These are phyloP conservation scores for Metschnikowia corniflorae DNA, from an alignment of 805 yeast species.

Conservation along the genomic window DNA sequence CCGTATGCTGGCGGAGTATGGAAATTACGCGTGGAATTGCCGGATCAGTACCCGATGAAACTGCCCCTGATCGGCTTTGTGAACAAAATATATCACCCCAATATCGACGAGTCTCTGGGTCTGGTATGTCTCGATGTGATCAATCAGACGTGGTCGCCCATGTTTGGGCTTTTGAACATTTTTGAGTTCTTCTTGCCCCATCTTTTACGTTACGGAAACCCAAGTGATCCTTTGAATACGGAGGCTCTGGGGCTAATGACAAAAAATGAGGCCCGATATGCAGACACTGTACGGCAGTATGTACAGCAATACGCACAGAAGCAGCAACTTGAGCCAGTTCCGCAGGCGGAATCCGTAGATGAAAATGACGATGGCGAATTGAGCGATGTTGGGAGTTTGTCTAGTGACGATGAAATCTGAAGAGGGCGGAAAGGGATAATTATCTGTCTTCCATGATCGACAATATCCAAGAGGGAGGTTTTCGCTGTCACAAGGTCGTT, in stretches of 20 bases:
- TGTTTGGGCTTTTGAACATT: conserved; percentile 88
- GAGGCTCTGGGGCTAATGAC: conserved; percentile 81
- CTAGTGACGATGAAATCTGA: conserved; percentile 41
- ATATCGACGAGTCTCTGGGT: conserved; percentile 87
- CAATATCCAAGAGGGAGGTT: too few species aligned
- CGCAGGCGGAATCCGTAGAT: conserved; percentile 26
- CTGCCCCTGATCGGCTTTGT: conserved; percentile 94
- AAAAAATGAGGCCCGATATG: conserved; percentile 63
- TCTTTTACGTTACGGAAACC: conserved; percentile 84
- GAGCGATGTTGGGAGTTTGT: conserved; percentile 48
- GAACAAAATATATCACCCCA: conserved; percentile 91
- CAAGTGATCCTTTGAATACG: conserved; percentile 88
- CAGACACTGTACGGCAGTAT: conserved; percentile 65
- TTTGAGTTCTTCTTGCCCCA: conserved; percentile 94
- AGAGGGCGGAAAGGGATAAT: not conserved
- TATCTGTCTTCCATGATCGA: too few species aligned
- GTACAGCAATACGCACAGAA: conserved; percentile 62
- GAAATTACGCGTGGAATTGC: conserved; percentile 89
- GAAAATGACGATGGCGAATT: conserved; percentile 40
- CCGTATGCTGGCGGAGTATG: conserved; percentile 89
- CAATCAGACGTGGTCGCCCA: conserved; percentile 97
- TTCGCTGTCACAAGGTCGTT: too few species aligned
- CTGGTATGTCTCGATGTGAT: conserved; percentile 94
- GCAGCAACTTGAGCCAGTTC: conserved; percentile 42
- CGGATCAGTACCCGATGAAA: conserved; percentile 92